Conservation (phyloP, 2,329 filamentous ascomycete genomes). For the Seiridium cupressi region DNA sequence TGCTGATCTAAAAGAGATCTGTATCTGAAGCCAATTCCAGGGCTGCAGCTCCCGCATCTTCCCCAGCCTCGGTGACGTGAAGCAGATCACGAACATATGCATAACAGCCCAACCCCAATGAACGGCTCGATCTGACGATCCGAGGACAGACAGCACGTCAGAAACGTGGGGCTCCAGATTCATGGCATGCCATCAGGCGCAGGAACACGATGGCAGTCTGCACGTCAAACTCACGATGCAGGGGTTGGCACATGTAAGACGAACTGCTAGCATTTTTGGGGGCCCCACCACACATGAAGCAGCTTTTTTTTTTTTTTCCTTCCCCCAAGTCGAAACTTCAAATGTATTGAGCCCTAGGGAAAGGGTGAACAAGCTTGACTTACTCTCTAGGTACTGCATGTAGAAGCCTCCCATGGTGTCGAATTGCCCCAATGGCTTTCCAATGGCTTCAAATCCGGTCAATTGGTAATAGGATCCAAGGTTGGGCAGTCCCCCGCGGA, state of each 20-base stretch:
- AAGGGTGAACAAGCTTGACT: constrained; percentile 39
- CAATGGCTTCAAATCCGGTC: neutral
- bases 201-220: constrained; percentile 26
- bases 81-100: constrained; percentile 24
- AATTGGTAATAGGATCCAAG: constrained; percentile 16
- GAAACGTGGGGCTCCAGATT: constrained; percentile 25
- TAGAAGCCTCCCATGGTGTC: constrained; percentile 63
- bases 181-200: constrained; percentile 18
- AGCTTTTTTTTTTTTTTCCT: constrained; percentile 6
- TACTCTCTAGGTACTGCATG: constrained; percentile 74
- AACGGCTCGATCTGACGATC: constrained; percentile 15
- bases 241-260: constrained; percentile 34
- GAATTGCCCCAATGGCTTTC: constrained; percentile 22
- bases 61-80: constrained; percentile 28
- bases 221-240: constrained; percentile 26
- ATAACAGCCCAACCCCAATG: constrained; percentile 27
- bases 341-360: constrained; percentile 13
- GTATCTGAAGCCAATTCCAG: constrained; percentile 19
- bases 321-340: constrained; percentile 18
- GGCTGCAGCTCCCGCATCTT: constrained; percentile 13
- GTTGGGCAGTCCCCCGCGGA: constrained; percentile 16
- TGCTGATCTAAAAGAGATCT: constrained; percentile 20
- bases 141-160: constrained; percentile 11
- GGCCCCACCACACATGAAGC: constrained; percentile 22
- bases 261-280: constrained; percentile 23